Percentiles rank a stretch among this genome's conserved stretches.
Conservation (phyloP, 495 filamentous ascomycete species). For the Achaetomiella virescens region DNA sequence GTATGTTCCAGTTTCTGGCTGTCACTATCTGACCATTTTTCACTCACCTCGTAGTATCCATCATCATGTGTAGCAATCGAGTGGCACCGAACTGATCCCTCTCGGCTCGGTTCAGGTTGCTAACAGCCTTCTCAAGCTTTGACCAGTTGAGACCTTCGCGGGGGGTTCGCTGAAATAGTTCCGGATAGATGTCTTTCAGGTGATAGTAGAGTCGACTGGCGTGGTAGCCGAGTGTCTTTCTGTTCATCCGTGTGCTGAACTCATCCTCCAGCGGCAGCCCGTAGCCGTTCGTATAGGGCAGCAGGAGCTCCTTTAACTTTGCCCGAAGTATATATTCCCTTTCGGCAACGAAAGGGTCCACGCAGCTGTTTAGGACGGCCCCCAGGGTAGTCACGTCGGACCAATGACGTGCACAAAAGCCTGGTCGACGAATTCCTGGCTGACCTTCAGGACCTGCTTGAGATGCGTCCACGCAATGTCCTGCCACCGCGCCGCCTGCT, state of each 20-base stretch:
- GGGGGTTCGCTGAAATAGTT: not conserved
- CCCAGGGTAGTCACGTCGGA: constrained; percentile 10
- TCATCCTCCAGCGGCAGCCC: not conserved
- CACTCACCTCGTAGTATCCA: too few relatives aligned
- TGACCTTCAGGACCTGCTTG: not conserved
- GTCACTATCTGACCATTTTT: too few relatives aligned
- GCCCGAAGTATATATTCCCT: constrained; percentile 21
- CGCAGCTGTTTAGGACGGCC: constrained; percentile 22
- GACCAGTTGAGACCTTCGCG: too few relatives aligned
- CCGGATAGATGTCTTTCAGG: not conserved
- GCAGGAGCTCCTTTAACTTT: constrained; percentile 32
- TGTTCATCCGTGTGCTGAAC: too few relatives aligned
- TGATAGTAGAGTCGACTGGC: not conserved
- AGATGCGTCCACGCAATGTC: constrained; percentile 20
- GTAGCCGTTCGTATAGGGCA: not conserved
- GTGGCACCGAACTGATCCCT: too few relatives aligned
- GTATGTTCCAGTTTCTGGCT: too few relatives aligned
- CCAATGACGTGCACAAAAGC: constrained; percentile 17
- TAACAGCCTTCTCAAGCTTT: too few relatives aligned
- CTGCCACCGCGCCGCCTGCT: constrained; percentile 17
- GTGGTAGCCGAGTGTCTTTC: not conserved
- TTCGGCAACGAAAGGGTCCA: constrained; percentile 36
- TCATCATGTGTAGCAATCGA: too few relatives aligned
- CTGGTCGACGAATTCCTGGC: constrained; percentile 18
- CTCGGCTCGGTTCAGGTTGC: too few relatives aligned